Percentiles rank a stretch among this genome's conserved stretches.
Evolutionary conservation across 2,329 filamentous ascomycete genomes (phyloP).

Genomic region (Fusarium keratoplasticum): DNA sequence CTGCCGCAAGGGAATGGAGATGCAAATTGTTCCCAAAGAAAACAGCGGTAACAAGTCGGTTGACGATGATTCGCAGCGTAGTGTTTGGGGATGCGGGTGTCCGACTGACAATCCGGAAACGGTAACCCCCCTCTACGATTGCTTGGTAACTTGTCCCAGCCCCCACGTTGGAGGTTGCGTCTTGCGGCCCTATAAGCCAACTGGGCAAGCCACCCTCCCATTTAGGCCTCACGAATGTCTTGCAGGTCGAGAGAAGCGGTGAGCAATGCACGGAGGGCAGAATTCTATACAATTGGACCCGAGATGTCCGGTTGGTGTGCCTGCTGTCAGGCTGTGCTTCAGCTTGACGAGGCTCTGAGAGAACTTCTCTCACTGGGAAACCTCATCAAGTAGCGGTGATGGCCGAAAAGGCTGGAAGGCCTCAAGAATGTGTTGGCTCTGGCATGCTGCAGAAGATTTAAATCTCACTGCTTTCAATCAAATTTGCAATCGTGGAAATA

Average conservation of each 20-base stretch:
- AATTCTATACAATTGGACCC: not conserved
- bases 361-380: not conserved
- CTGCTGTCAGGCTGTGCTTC: not conserved
- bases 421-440: not conserved
- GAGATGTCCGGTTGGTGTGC: not conserved
- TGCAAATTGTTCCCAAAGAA: not conserved
- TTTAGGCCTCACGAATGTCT: not conserved
- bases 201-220: not conserved
- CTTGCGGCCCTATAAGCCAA: not conserved
- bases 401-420: not conserved
- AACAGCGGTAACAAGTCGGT: not conserved
- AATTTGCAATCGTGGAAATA: not conserved
- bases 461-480: not conserved
- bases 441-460: not conserved
- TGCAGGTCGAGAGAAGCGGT: not conserved
- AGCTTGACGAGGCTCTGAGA: not conserved
- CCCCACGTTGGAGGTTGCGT: not conserved
- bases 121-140: not conserved
- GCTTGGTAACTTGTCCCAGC: not conserved
- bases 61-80: not conserved
- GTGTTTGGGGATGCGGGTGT: not conserved
- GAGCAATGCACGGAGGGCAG: not conserved
- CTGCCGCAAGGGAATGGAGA: not conserved
- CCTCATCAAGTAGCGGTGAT: not conserved
- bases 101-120: not conserved